Base-by-base conservation (phyloP, 176 grass and related monocot species). In the Oryza glaberrima region DNA sequence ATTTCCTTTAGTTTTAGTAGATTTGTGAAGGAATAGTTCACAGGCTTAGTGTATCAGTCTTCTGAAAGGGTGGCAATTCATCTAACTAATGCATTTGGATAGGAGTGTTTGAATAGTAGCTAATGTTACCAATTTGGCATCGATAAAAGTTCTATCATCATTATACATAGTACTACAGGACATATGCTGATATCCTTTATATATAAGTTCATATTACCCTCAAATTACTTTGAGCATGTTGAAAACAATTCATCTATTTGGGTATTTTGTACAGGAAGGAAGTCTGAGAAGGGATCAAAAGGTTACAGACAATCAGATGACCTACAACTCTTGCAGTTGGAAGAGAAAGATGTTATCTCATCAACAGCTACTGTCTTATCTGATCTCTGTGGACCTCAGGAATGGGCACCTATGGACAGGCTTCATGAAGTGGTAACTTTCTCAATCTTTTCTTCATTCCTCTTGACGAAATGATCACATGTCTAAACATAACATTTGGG, bases 271-370 rank as follows among this genome's bases (percentile, higher is more conserved):
- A 46, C 86, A 90, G 91, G 71, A 70, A 93, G 73, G 58, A 94
- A 83, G 79, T 81, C 88, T 2, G 84, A 70, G n/a, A 65, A 66
- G 58, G 82, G 86, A 66, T 82, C 86, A 81, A 91, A 85, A 75
- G 64, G 63, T 77, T 78, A 89, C 83, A 92, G 83, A 73, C 90
- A 97, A 82, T 86, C 84, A 83, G 95, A 97, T 81, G 83, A 94
- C 81, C 73, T 88, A 41, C 78, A 88, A 80, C 77, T 97, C 46
- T 88, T 97, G 79, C 86, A 83, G 52, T 87, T 97, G 83, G 95
- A 97, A 92, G 90, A 97, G 88, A 94, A 93, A 91, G 95, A 97
- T 83, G 86, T 94, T 79, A 86, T 92, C 56, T 97, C 90, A 73
- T 97, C 88, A 65, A 75, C 92, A 68, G 86, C 90, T 74, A 91